phyloP scores from a whole-genome alignment of 768 basidiomycete species.

The Lactifluus piperatus region DNA sequence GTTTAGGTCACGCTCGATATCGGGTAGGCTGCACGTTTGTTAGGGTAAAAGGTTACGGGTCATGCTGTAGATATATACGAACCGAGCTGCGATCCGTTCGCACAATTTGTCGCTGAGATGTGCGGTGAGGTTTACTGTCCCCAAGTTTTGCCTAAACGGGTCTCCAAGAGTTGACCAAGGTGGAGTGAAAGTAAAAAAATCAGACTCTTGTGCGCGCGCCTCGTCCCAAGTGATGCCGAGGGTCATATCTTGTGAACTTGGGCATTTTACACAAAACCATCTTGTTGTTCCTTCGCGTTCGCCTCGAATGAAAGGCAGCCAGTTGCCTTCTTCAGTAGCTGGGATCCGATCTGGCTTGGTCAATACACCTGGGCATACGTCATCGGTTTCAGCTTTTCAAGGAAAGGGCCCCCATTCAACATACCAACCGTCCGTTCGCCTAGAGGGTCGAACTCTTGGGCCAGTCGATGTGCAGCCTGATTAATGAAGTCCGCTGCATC shows the following conservation, averaged over 20 bases:
- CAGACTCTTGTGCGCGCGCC: constrained; percentile 47
- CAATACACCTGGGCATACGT: constrained; percentile 6
- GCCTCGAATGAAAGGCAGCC: constrained; percentile 50
- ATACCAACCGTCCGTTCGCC: constrained; percentile 67
- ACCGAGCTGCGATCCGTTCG: constrained; percentile 55
- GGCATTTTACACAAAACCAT: constrained; percentile 44
- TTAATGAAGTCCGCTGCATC: constrained; percentile 68
- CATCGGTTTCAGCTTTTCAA: background rate
- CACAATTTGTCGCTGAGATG: constrained; percentile 53
- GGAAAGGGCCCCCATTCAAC: constrained; percentile 7
- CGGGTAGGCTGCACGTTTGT: constrained; percentile 41
- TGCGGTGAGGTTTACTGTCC: constrained; percentile 49
- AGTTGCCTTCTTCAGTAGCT: constrained; percentile 41
- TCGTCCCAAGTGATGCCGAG: constrained; percentile 47
- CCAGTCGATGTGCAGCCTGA: constrained; percentile 63
- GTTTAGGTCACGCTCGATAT: constrained; percentile 51
- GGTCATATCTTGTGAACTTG: constrained; percentile 40
- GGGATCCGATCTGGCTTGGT: constrained; percentile 17
- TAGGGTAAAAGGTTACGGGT: background rate
- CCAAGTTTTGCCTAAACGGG: constrained; percentile 41
- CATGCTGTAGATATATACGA: constrained; percentile 7
- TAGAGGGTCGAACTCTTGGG: constrained; percentile 48
- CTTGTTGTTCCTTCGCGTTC: constrained; percentile 43
- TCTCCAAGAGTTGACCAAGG: constrained; percentile 50
- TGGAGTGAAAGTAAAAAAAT: constrained; percentile 42